Evolutionary conservation across 257 asterid genomes (phyloP).

Genomic region (Misopates orontium): DNA sequence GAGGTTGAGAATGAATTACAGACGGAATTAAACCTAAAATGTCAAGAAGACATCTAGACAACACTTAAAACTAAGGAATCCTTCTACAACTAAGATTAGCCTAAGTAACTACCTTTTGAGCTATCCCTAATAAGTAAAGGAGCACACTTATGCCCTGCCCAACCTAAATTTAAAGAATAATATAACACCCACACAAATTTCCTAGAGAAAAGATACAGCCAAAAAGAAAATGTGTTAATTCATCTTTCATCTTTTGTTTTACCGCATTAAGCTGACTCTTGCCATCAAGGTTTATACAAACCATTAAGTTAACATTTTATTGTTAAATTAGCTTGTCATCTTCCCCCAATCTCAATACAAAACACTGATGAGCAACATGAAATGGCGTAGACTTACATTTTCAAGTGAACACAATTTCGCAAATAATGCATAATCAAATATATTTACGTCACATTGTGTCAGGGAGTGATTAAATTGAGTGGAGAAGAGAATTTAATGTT

Average conservation of each 20-base stretch:
- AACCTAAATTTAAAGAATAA: neutral
- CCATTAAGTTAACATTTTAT: neutral
- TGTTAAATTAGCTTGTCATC: too few species aligned
- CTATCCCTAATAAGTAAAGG: neutral
- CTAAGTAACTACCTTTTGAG: neutral
- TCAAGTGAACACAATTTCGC: neutral
- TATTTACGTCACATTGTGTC: too few species aligned
- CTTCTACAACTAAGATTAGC: neutral
- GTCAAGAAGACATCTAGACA: neutral
- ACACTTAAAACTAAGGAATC: neutral
- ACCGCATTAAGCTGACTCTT: neutral
- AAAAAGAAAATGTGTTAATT: neutral
- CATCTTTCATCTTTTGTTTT: neutral
- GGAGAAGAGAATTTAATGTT: neutral
- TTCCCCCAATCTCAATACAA: too few species aligned
- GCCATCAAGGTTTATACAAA: conserved; percentile 7
- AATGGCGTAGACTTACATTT: neutral
- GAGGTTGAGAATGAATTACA: neutral
- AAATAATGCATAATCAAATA: too few species aligned
- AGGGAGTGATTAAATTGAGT: neutral
- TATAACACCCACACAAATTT: neutral
- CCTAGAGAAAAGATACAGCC: neutral
- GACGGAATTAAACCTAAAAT: neutral
- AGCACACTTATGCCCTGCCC: neutral
- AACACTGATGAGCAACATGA: conserved; percentile 2